Percentiles rank a stretch among this genome's conserved stretches.
These are phyloP conservation scores for Aureobasidium melanogenum DNA, from an alignment of 2,329 filamentous ascomycete genomes.

Conservation along the genomic window DNA sequence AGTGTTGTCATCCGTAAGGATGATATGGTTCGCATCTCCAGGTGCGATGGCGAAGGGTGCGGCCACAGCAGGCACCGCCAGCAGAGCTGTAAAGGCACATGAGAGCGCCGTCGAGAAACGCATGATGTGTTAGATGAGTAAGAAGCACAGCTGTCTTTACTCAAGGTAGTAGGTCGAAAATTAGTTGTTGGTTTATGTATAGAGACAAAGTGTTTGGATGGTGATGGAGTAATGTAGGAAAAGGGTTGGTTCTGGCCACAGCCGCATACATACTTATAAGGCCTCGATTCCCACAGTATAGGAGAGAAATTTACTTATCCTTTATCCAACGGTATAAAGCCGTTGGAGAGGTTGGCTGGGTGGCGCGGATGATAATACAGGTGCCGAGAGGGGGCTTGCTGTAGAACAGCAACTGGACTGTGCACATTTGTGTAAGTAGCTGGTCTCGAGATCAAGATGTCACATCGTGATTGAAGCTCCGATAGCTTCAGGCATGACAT, in stretches of 20 bases:
- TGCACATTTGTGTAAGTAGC: not conserved
- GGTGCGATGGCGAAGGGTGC: conserved; percentile 18
- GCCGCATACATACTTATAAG: conserved; percentile 6
- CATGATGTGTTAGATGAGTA: not conserved
- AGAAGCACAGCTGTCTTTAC: not conserved
- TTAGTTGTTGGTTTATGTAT: not conserved
- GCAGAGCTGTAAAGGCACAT: conserved; percentile 5
- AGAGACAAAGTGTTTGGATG: not conserved
- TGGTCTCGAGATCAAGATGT: not conserved
- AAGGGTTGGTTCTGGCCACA: not conserved
- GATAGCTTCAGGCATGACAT: not conserved
- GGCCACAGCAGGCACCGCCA: conserved; percentile 14
- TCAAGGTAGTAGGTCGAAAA: not conserved
- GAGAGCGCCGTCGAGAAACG: conserved; percentile 8
- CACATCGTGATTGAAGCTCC: not conserved
- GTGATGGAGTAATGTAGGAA: not conserved
- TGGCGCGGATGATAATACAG: conserved; percentile 10
- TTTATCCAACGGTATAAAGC: conserved; percentile 8
- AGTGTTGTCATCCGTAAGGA: conserved; percentile 21
- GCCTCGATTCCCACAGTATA: not conserved
- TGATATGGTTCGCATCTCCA: conserved; percentile 17
- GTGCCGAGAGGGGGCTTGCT: conserved; percentile 6
- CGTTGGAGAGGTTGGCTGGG: conserved; percentile 11
- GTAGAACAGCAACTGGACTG: not conserved
- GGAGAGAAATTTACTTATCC: conserved; percentile 6